These are phyloP conservation scores for Danielozyma ontarioensis DNA, from an alignment of 805 yeast species.

Conservation along the genomic window DNA sequence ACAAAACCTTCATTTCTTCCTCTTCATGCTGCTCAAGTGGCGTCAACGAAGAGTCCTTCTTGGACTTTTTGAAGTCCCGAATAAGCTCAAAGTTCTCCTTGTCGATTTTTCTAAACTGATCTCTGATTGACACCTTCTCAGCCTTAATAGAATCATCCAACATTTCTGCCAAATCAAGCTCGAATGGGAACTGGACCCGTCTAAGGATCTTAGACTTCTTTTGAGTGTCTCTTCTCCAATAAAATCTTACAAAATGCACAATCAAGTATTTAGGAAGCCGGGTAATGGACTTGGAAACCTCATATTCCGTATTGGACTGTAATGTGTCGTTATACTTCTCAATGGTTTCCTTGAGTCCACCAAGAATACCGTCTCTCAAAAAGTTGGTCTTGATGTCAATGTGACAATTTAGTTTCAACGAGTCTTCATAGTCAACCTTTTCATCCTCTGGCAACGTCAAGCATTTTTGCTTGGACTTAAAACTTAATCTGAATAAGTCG, in stretches of 20 bases:
- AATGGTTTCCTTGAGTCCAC: slow-evolving; percentile 68
- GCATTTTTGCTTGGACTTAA: slow-evolving; percentile 61
- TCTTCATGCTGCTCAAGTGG: slow-evolving; percentile 55
- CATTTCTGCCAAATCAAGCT: slow-evolving; percentile 81
- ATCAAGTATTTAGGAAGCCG: slow-evolving; percentile 83
- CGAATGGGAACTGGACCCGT: slow-evolving; percentile 92
- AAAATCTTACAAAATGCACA: slow-evolving; percentile 90
- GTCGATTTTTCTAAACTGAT: slow-evolving; percentile 68
- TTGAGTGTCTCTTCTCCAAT: slow-evolving; percentile 89
- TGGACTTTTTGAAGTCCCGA: slow-evolving; percentile 66
- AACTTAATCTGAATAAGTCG: slow-evolving; percentile 58
- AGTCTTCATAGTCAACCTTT: slow-evolving; percentile 36
- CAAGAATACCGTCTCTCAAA: slow-evolving; percentile 75
- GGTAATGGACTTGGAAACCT: slow-evolving; percentile 55
- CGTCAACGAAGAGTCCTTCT: slow-evolving; percentile 32
- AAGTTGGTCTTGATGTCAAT: slow-evolving; percentile 82
- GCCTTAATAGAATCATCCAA: slow-evolving; percentile 71
- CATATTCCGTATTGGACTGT: slow-evolving; percentile 66
- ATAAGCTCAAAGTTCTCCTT: slow-evolving; percentile 67
- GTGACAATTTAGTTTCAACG: slow-evolving; percentile 81
- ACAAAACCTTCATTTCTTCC: slow-evolving; percentile 44
- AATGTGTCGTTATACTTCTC: slow-evolving; percentile 73
- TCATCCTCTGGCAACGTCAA: slow-evolving; percentile 38
- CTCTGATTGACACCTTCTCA: slow-evolving; percentile 68
- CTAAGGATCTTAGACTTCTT: slow-evolving; percentile 91